Percentiles rank a stretch among this genome's conserved stretches.
Conservation (phyloP, 768 basidiomycete species). For the Pholiota conissans region DNA sequence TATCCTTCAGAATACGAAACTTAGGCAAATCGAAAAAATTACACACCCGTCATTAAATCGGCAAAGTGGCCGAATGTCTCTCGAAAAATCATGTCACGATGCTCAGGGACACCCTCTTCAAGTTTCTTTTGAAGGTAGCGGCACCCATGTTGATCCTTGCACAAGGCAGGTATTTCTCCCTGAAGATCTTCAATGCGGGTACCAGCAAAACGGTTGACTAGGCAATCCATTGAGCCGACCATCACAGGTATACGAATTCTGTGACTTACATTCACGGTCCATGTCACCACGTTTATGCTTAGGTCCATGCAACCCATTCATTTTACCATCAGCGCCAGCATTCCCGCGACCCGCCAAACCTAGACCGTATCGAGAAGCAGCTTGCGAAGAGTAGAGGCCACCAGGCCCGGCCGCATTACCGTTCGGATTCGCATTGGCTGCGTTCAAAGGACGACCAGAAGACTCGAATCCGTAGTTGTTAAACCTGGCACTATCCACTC, state of each 20-base stretch:
- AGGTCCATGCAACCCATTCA: conserved; percentile 88
- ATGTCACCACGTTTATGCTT: conserved; percentile 95
- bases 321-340: conserved; percentile 63
- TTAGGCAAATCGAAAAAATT: neutral
- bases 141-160: conserved; percentile 99
- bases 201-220: conserved; percentile 96
- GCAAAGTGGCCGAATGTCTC: conserved; percentile 98
- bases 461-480: conserved; percentile 59
- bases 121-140: conserved; percentile 98
- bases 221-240: conserved; percentile 5
- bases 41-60: conserved; percentile 93
- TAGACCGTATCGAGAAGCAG: conserved; percentile 75
- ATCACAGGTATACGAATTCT: neutral
- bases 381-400: conserved; percentile 71
- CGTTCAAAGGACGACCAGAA: conserved; percentile 35
- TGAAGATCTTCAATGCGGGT: conserved; percentile 93
- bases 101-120: conserved; percentile 92
- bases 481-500: conserved; percentile 54
- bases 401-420: conserved; percentile 58
- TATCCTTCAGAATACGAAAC: conserved; percentile 7
- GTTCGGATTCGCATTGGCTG: conserved; percentile 24
- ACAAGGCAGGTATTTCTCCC: conserved; percentile 90
- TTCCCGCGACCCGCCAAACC: conserved; percentile 55
- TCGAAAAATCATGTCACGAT: conserved; percentile 98
- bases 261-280: conserved; percentile 73